These are phyloP conservation scores for Candida sanyiensis DNA, from an alignment of 805 yeast genomes.

Conservation along the genomic window DNA sequence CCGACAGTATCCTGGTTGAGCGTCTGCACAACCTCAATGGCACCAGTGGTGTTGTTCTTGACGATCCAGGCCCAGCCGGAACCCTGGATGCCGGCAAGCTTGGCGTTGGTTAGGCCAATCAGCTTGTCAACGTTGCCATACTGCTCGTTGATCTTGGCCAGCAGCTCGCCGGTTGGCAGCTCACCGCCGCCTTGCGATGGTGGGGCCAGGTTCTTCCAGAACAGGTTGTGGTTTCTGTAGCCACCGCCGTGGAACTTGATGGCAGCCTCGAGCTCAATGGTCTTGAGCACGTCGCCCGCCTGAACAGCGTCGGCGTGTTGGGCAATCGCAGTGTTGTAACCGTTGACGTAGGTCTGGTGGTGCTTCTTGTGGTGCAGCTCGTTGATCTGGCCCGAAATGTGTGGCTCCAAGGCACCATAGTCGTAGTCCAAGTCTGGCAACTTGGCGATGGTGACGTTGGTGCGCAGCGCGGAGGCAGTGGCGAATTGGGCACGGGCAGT, in stretches of 20 bases:
- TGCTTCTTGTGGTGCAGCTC: slow-evolving; percentile 85
- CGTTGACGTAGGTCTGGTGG: slow-evolving; percentile 87
- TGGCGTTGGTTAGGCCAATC: slow-evolving; percentile 55
- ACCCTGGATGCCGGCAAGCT: slow-evolving; percentile 86
- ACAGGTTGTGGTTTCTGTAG: slow-evolving; percentile 74
- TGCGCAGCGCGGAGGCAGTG: neutral
- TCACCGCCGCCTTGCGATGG: slow-evolving; percentile 71
- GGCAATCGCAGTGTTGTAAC: slow-evolving; percentile 74
- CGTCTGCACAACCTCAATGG: slow-evolving; percentile 74
- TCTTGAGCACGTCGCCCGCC: slow-evolving; percentile 51
- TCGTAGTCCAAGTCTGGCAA: slow-evolving; percentile 82
- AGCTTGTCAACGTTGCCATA: slow-evolving; percentile 72
- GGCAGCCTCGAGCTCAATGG: slow-evolving; percentile 61
- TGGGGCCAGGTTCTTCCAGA: slow-evolving; percentile 88
- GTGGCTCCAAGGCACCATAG: slow-evolving; percentile 81
- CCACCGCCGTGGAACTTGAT: slow-evolving; percentile 95
- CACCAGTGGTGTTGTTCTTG: slow-evolving; percentile 69
- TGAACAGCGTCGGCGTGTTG: slow-evolving; percentile 61
- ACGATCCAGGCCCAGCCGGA: slow-evolving; percentile 94
- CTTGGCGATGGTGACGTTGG: slow-evolving; percentile 26
- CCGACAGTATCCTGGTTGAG: slow-evolving; percentile 86
- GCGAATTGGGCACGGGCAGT: slow-evolving; percentile 1
- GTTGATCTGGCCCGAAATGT: slow-evolving; percentile 79
- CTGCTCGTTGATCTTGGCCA: slow-evolving; percentile 51
- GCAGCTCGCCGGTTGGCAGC: slow-evolving; percentile 49